phyloP scores from a whole-genome alignment of 345 rosid genomes.

The Excoecaria cochinchinensis region DNA sequence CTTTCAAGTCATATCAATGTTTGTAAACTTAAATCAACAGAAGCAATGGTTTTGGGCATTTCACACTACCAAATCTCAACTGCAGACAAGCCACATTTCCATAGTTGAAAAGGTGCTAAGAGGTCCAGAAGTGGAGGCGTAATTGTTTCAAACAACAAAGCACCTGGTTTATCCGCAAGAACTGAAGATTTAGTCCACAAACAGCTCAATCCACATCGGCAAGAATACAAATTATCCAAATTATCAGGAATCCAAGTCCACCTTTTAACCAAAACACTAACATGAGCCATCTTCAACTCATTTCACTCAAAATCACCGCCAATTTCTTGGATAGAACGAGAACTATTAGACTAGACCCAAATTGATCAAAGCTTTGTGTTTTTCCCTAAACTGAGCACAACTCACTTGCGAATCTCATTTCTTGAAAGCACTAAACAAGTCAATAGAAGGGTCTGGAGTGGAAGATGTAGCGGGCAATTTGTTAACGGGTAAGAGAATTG shows the following conservation, averaged over 20 bases:
- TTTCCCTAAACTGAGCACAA: slow-evolving; percentile 61
- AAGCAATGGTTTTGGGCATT: not conserved
- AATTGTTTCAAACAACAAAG: slow-evolving; percentile 73
- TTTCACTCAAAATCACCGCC: slow-evolving; percentile 44
- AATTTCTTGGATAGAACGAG: slow-evolving; percentile 54
- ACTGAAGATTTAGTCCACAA: slow-evolving; percentile 93
- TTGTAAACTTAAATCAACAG: too few relatives aligned
- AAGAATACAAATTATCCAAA: slow-evolving; percentile 80
- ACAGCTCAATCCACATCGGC: slow-evolving; percentile 85
- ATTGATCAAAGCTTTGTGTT: slow-evolving; percentile 32
- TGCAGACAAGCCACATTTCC: not conserved
- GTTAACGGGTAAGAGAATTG: slow-evolving; percentile 25
- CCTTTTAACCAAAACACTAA: slow-evolving; percentile 73
- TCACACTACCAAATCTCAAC: not conserved
- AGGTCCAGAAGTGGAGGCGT: slow-evolving; percentile 67
- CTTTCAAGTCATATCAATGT: too few relatives aligned
- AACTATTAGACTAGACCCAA: slow-evolving; percentile 39
- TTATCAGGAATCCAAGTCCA: slow-evolving; percentile 99
- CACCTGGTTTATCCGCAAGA: slow-evolving; percentile 86
- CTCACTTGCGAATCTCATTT: slow-evolving; percentile 85
- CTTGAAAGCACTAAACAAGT: slow-evolving; percentile 49
- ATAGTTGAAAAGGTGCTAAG: not conserved
- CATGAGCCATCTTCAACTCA: slow-evolving; percentile 59
- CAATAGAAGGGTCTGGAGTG: slow-evolving; percentile 52
- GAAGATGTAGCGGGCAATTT: slow-evolving; percentile 11